A percentile compares a stretch with the other conserved stretches of the same genome.
Evolutionary conservation across 805 yeast species (phyloP).

Genomic region (Candida tallmaniae): DNA sequence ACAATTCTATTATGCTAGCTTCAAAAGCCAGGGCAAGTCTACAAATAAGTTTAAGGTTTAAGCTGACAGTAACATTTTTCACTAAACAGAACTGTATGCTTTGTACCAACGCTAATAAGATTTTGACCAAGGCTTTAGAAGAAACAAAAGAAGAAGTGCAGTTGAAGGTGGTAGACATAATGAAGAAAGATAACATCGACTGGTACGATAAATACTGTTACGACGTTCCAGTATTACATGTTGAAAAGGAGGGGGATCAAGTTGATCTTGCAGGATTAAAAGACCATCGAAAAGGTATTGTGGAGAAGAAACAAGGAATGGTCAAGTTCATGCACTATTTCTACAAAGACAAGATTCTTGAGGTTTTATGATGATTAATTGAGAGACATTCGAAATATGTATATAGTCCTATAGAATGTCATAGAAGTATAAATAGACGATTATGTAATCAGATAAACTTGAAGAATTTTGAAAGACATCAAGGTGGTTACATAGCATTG

Average conservation of each 20-base stretch:
- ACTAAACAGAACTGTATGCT: constrained; percentile 67
- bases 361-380: constrained; percentile 11
- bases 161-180: constrained; percentile 50
- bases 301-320: not conserved
- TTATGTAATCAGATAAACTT: too few species aligned
- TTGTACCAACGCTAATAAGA: constrained; percentile 60
- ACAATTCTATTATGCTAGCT: too few species aligned
- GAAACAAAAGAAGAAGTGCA: constrained; percentile 20
- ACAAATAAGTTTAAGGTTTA: too few species aligned
- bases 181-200: constrained; percentile 49
- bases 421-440: too few species aligned
- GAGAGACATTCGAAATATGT: too few species aligned
- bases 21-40: too few species aligned
- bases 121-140: constrained; percentile 40
- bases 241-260: constrained; percentile 42
- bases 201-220: constrained; percentile 74
- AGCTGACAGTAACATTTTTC: constrained; percentile 46
- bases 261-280: constrained; percentile 12
- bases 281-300: constrained; percentile 9
- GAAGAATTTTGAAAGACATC: too few species aligned
- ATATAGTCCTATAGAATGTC: too few species aligned
- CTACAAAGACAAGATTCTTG: constrained; percentile 48
- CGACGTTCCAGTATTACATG: constrained; percentile 75
- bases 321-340: constrained; percentile 59
- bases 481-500: too few species aligned